phyloP scores from a whole-genome alignment of 2,329 filamentous ascomycete species.

The Nothophaeocryptopus gaeumannii region DNA sequence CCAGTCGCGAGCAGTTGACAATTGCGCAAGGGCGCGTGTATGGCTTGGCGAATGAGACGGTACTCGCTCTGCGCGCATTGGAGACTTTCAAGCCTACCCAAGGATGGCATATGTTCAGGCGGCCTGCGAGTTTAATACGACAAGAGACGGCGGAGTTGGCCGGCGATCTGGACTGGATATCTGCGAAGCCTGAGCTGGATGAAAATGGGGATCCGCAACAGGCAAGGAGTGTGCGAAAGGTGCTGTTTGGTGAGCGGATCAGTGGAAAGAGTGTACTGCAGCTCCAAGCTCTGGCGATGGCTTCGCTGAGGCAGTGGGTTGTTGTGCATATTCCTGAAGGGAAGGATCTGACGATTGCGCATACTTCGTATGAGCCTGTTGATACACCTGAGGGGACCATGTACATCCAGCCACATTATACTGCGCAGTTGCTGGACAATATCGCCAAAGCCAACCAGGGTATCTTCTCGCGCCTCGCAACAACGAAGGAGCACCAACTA shows the following conservation, averaged over 20 bases:
- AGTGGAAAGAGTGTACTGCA: constrained; percentile 85
- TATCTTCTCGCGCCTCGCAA: constrained; percentile 55
- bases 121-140: constrained; percentile 75
- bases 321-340: constrained; percentile 90
- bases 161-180: constrained; percentile 39
- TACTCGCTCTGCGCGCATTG: constrained; percentile 77
- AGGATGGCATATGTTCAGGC: constrained; percentile 80
- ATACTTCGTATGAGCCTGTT: constrained; percentile 75
- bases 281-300: constrained; percentile 79
- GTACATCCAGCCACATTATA: constrained; percentile 78
- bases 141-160: constrained; percentile 72
- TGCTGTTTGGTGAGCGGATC: constrained; percentile 70
- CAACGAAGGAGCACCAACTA: constrained; percentile 57
- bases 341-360: constrained; percentile 75
- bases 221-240: constrained; percentile 54
- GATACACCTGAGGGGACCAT: constrained; percentile 49
- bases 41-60: constrained; percentile 63
- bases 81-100: constrained; percentile 91
- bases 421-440: constrained; percentile 68
- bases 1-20: constrained; percentile 37
- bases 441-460: constrained; percentile 69
- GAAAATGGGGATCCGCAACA: constrained; percentile 36
- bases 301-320: constrained; percentile 78
- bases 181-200: constrained; percentile 3
- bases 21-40: constrained; percentile 64